Evolutionary conservation across 225 moss, liverwort and hornwort species (phyloP).

Genomic region (Polytrichum commune): DNA sequence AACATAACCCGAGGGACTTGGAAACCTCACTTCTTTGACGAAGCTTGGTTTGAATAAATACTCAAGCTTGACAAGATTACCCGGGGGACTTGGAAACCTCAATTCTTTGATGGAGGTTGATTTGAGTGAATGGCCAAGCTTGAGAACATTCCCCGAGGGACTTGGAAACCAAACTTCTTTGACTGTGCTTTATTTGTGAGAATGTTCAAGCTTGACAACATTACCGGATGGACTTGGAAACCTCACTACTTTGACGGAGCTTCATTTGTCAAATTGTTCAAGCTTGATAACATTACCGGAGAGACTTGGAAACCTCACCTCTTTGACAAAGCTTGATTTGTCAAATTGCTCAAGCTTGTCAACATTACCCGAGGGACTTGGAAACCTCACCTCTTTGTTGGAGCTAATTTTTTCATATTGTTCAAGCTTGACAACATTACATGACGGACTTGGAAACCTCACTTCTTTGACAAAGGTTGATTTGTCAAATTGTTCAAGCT

Average conservation of each 20-base stretch:
- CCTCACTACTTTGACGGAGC: not conserved
- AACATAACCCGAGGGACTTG: too few relatives aligned
- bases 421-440: not conserved
- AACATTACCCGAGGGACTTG: not conserved
- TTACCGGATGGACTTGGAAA: too few relatives aligned
- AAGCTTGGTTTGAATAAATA: accelerated
- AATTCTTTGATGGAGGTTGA: too few relatives aligned
- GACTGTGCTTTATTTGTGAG: too few relatives aligned
- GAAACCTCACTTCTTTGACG: too few relatives aligned
- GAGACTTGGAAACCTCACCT: not conserved
- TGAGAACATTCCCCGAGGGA: too few relatives aligned
- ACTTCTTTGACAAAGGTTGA: not conserved
- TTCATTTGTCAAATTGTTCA: accelerated
- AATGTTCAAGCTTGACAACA: too few relatives aligned
- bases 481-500: too few relatives aligned
- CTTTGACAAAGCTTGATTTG: not conserved
- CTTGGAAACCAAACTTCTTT: too few relatives aligned
- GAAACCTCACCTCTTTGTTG: not conserved
- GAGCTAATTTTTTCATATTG: not conserved
- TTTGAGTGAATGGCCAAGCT: too few relatives aligned
- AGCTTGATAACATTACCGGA: not conserved
- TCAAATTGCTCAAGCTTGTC: not conserved
- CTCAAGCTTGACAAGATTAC: too few relatives aligned
- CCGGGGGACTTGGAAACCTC: too few relatives aligned
- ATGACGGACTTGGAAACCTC: not conserved